These are phyloP conservation scores for Nicotiana sylvestris DNA, from an alignment of 257 asterid species.

Conservation along the genomic window DNA sequence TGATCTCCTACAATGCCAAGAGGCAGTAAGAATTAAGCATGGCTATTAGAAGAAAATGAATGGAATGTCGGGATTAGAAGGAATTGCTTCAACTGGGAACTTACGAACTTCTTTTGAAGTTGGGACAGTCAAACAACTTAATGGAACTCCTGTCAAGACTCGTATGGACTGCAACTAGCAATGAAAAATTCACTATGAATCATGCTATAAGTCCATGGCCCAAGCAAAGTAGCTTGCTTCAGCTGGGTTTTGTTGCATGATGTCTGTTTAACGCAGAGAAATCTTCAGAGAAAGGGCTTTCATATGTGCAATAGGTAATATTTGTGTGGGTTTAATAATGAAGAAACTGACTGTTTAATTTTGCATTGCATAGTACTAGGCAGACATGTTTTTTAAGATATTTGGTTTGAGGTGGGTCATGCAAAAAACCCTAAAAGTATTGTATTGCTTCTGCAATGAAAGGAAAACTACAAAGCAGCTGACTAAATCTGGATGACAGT, in stretches of 20 bases:
- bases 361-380: neutral
- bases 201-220: neutral
- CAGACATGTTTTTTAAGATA: neutral
- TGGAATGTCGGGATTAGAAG: neutral
- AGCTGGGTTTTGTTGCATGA: neutral
- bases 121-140: neutral
- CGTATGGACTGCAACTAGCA: neutral
- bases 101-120: neutral
- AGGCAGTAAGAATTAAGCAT: neutral
- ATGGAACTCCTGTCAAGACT: neutral
- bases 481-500: neutral
- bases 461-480: neutral
- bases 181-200: neutral
- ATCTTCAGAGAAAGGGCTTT: neutral
- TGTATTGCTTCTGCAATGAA: neutral
- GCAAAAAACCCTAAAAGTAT: neutral
- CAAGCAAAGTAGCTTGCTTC: constrained; percentile 2
- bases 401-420: neutral
- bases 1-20: neutral
- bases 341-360: neutral
- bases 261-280: neutral
- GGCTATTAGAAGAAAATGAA: neutral
- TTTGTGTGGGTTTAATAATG: neutral
- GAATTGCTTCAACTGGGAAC: neutral
- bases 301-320: neutral